Evolutionary conservation across 192 early-diverging fungal species (phyloP).

Genomic region (Phlyctochytrium arcticum): DNA sequence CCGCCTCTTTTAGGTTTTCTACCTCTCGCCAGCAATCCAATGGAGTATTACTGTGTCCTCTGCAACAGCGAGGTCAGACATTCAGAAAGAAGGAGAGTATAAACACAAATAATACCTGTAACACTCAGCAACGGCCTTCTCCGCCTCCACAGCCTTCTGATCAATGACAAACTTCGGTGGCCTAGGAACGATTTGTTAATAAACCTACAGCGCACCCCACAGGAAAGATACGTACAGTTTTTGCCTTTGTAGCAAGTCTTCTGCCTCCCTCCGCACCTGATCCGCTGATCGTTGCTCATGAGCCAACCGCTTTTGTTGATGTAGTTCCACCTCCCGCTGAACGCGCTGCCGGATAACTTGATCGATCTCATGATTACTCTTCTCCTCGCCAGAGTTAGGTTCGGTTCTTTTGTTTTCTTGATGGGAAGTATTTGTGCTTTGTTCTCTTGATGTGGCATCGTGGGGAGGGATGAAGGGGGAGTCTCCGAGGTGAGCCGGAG

Average conservation of each 20-base stretch:
- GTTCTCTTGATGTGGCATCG: neutral
- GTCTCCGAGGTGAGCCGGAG: too few species aligned
- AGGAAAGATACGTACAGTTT: conserved; percentile 21
- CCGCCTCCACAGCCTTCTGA: conserved; percentile 11
- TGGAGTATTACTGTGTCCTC: conserved; percentile 47
- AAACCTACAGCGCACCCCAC: neutral
- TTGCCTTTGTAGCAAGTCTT: conserved; percentile 38
- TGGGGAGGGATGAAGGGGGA: neutral
- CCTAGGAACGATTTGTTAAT: conserved; percentile 1
- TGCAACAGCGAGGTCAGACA: conserved; percentile 19
- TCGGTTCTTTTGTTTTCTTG: neutral
- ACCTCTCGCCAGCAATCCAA: conserved; percentile 66
- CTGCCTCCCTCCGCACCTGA: conserved; percentile 38
- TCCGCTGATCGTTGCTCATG: conserved; percentile 41
- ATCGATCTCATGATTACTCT: too few species aligned
- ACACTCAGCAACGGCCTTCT: conserved; percentile 32
- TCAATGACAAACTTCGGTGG: conserved; percentile 14
- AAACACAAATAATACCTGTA: conserved; percentile 13
- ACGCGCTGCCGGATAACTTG: conserved; percentile 32
- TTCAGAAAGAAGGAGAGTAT: neutral
- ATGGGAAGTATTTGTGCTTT: neutral
- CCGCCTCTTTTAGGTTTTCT: conserved; percentile 49
- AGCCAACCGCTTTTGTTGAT: conserved; percentile 31
- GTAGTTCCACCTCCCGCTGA: conserved; percentile 27
- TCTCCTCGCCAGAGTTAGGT: neutral